Percentiles rank a stretch among this genome's conserved stretches.
Conservation (phyloP, 352 stramenopile species). For the Pythium volutum region DNA sequence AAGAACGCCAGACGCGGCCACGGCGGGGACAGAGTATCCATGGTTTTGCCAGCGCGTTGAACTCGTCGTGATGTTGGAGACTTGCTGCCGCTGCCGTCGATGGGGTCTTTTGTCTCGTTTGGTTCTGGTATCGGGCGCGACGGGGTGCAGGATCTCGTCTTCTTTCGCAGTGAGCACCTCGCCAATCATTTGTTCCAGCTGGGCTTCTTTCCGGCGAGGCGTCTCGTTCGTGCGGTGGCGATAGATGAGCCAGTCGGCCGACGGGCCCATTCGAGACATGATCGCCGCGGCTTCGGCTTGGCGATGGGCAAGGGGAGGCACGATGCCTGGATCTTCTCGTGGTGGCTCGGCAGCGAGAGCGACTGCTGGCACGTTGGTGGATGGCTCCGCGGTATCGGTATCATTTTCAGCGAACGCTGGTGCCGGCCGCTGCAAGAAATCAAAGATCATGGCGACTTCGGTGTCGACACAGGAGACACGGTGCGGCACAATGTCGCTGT, state of each 20-base stretch:
- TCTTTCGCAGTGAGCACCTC: conserved; percentile 15
- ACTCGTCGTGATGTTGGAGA: not conserved
- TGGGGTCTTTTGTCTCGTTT: not conserved
- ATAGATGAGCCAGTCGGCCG: conserved; percentile 63
- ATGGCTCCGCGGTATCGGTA: not conserved
- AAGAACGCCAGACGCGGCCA: too few relatives aligned
- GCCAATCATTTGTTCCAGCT: conserved; percentile 43
- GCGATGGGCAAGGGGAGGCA: conserved; percentile 2
- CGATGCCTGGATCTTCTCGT: not conserved
- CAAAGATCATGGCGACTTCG: conserved; percentile 27
- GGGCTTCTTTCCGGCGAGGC: conserved; percentile 36
- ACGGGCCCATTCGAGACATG: conserved; percentile 26
- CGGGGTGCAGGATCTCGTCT: not conserved
- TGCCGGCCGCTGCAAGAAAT: conserved; percentile 21
- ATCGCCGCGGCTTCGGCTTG: conserved; percentile 23
- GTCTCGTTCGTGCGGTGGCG: conserved; percentile 41
- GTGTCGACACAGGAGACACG: conserved; percentile 8
- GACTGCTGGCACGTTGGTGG: not conserved
- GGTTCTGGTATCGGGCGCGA: not conserved
- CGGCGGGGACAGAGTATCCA: not conserved
- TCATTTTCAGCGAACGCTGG: conserved; percentile 16
- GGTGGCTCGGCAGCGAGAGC: not conserved
- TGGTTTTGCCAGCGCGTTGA: not conserved
- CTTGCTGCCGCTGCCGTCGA: not conserved
- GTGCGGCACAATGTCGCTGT: not conserved